Evolutionary conservation across 108 stramenopile genomes (phyloP).

Genomic region (Fistulifera pelliculosa): DNA sequence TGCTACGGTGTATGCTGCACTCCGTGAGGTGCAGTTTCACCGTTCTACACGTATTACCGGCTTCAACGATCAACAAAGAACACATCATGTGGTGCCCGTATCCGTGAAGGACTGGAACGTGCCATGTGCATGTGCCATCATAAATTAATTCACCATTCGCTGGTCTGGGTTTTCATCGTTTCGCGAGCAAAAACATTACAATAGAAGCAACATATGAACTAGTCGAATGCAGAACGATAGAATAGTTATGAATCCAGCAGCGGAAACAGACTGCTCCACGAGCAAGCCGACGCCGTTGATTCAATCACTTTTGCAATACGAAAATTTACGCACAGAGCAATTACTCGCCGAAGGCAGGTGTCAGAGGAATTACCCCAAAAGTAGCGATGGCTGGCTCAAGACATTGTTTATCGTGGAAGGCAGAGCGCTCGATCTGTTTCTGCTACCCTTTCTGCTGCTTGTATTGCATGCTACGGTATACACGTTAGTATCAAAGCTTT

Average conservation of each 20-base stretch:
- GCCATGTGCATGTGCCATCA: no score
- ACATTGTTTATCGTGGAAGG: slow-evolving; percentile 23
- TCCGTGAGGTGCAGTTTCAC: no score
- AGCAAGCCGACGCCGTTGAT: no score
- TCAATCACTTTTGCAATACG: slow-evolving; percentile 9
- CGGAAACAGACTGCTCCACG: no score
- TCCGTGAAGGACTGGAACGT: no score
- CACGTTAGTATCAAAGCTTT: slow-evolving; percentile 6
- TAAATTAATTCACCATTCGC: no score
- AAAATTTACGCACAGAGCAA: not conserved
- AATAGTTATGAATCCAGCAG: no score
- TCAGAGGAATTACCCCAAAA: slow-evolving; percentile 21
- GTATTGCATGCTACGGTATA: slow-evolving; percentile 20
- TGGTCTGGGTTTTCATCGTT: not conserved
- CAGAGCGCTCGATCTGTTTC: slow-evolving; percentile 27
- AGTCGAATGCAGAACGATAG: not conserved
- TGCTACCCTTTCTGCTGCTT: slow-evolving; percentile 12
- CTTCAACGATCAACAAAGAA: no score
- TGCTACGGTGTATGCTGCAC: no score
- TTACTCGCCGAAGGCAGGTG: slow-evolving; percentile 15
- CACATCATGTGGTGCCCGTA: no score
- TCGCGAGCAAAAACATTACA: not conserved
- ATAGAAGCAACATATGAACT: no score
- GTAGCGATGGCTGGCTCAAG: slow-evolving; percentile 23
- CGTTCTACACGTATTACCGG: no score